phyloP scores from a whole-genome alignment of 208 protist species.

The Trypanosoma lewisi region DNA sequence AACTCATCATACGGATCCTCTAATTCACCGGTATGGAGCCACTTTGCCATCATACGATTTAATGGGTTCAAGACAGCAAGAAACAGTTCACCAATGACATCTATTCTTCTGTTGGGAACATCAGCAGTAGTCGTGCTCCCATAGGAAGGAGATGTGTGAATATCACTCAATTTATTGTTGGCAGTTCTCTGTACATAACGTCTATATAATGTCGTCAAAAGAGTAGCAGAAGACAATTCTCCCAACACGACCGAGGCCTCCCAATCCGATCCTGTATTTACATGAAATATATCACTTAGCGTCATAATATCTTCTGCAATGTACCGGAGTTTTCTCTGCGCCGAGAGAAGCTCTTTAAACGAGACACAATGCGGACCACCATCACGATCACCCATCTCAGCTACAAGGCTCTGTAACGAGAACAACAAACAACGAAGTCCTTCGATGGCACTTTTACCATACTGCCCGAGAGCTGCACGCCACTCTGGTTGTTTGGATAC shows the following conservation, averaged over 20 bases:
- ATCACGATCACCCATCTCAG: constrained; percentile 38
- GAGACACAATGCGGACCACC: constrained; percentile 48
- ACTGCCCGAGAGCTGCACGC: constrained; percentile 60
- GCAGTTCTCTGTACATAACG: constrained; percentile 31
- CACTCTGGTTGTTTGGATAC: constrained; percentile 34
- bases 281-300: constrained; percentile 55
- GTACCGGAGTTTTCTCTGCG: constrained; percentile 41
- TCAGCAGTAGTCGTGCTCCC: too few species aligned
- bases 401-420: constrained; percentile 46
- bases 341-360: constrained; percentile 55
- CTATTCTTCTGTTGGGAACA: background rate
- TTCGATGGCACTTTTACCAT: constrained; percentile 66
- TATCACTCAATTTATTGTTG: constrained; percentile 31
- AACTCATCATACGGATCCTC: constrained; percentile 81
- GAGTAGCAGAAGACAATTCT: constrained; percentile 52
- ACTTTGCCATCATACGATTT: constrained; percentile 54
- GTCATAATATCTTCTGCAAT: constrained; percentile 40
- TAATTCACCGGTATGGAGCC: constrained; percentile 60
- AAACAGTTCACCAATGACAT: constrained; percentile 61
- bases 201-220: constrained; percentile 56
- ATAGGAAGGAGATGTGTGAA: background rate
- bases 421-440: constrained; percentile 39
- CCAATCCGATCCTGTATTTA: constrained; percentile 29
- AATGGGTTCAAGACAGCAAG: constrained; percentile 49
- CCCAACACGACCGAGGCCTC: constrained; percentile 21